phyloP scores from a whole-genome alignment of 31 red algal genomes.

The Odonthalia washingtoniensis region DNA sequence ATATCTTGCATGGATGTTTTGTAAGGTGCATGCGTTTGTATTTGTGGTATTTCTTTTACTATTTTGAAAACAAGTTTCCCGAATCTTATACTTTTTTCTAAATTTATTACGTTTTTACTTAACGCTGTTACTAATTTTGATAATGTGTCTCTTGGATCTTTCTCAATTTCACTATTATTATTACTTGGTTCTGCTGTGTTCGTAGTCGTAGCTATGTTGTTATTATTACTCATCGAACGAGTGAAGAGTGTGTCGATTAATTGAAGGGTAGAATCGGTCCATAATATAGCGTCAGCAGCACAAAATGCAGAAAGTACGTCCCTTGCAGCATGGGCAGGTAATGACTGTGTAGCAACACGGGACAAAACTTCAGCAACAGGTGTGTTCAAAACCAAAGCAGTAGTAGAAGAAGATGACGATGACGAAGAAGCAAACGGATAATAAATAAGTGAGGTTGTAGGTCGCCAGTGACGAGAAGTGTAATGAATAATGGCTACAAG shows the following conservation, averaged over 20 bases:
- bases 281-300: constrained; percentile 19
- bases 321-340: constrained; percentile 29
- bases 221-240: too few species aligned
- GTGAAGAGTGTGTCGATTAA: constrained; percentile 59
- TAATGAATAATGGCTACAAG: constrained; percentile 51
- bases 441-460: constrained; percentile 38
- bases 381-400: constrained; percentile 36
- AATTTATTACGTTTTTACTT: constrained; percentile 49
- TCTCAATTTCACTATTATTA: too few species aligned
- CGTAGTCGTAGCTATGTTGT: too few species aligned
- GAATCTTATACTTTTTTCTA: constrained; percentile 71
- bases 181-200: too few species aligned
- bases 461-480: constrained; percentile 47
- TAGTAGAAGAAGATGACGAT: too few species aligned
- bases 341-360: constrained; percentile 5
- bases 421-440: background rate
- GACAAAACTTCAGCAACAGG: constrained; percentile 55
- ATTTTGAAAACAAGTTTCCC: constrained; percentile 67
- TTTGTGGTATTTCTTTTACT: constrained; percentile 41
- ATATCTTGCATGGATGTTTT: constrained; percentile 43
- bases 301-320: constrained; percentile 30
- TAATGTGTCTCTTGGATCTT: too few species aligned
- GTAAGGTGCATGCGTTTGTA: constrained; percentile 43
- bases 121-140: constrained; percentile 50
- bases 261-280: constrained; percentile 59